Base-by-base conservation (phyloP, 768 basidiomycete species). In the Suillus bovinus region DNA sequence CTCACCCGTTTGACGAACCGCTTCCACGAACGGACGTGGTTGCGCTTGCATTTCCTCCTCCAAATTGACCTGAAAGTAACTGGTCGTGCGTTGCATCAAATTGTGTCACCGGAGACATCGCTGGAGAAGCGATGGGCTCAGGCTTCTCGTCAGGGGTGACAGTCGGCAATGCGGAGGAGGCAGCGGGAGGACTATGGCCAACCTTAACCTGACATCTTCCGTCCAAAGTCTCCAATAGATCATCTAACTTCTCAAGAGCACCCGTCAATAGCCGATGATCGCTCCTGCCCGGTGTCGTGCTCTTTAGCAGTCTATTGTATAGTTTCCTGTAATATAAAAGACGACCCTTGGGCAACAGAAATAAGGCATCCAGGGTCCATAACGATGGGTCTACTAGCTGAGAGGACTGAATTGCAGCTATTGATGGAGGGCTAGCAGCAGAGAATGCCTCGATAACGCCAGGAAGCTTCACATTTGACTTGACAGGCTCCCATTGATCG, bases 291-390 rank as follows among this genome's bases (percentile, higher is more conserved):
- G 92, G 88, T 31, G 86, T 84, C 2, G 94, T 95, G 69, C 90
- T 92, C 76, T 91, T 93, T 54, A 98, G 78, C 50, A 99, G 78
- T 55, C 90, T 86, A 57, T 84, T 82, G 72, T 99, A 99, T 1
- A 99, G 81, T 72, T 91, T 96, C 70, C 86, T 88, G 79, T 98
- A 99, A 75, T 99, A 99, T 68, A 87, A 87, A 61, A 99, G 77
- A 47, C 97, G 86, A 16, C 80, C 80, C 70, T 88, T 90, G 0
- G 97, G 97, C 10, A 99, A 82, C 14, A 90, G 77, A 78, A 99
- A 99, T 24, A 99, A 80, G 9, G 85, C 78, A 71, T 99, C 96
- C 16, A 99, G 78, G 0, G 93, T 91, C 93, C 96, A 97, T 47
- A 77, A 55, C 7, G 81, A 75, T 16, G 78, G 70, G 61, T 81